A percentile compares a stretch with the other conserved stretches of the same genome.
Conservation (phyloP, 1,284 basidiomycete genomes). For the Ganoderma boninense region DNA sequence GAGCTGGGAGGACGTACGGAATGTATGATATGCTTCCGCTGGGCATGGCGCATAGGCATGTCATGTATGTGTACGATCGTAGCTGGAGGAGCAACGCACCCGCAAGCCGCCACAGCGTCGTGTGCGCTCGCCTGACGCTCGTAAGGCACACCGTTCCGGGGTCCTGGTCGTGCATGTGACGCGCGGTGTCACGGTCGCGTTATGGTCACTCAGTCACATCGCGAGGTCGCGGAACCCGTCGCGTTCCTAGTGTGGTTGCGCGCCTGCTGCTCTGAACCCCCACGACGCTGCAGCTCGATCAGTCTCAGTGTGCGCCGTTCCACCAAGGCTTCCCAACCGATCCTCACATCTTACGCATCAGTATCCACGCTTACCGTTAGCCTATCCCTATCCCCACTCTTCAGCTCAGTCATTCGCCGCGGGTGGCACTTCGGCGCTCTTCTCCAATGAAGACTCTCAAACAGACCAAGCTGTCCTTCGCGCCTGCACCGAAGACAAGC, state of each 20-base stretch:
- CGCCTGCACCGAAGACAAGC: conserved; percentile 11
- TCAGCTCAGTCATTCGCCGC: neutral
- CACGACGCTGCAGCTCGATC: conserved; percentile 1
- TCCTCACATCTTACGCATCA: too few relatives aligned
- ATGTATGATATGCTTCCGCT: conserved; percentile 78
- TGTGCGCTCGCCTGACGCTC: conserved; percentile 14
- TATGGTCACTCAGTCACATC: conserved; percentile 25
- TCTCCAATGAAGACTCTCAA: conserved; percentile 23
- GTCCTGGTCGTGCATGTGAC: conserved; percentile 16
- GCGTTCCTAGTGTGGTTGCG: conserved; percentile 14
- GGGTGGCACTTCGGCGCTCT: neutral
- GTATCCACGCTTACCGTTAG: neutral
- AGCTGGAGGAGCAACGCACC: conserved; percentile 15
- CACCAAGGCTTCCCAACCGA: neutral
- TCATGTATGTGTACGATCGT: conserved; percentile 52
- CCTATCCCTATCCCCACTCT: neutral
- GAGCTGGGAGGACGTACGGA: conserved; percentile 57
- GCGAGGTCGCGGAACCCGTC: conserved; percentile 12
- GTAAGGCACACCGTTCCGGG: conserved; percentile 12
- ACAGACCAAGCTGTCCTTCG: conserved; percentile 29
- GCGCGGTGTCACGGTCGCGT: conserved; percentile 30
- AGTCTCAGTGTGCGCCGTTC: neutral
- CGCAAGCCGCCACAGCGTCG: conserved; percentile 12
- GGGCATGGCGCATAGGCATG: conserved; percentile 78
- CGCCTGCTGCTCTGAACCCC: neutral